Percentiles rank a stretch among this genome's conserved stretches.
Conservation (phyloP, 805 yeast species). For the Soucietia sequanensis region DNA sequence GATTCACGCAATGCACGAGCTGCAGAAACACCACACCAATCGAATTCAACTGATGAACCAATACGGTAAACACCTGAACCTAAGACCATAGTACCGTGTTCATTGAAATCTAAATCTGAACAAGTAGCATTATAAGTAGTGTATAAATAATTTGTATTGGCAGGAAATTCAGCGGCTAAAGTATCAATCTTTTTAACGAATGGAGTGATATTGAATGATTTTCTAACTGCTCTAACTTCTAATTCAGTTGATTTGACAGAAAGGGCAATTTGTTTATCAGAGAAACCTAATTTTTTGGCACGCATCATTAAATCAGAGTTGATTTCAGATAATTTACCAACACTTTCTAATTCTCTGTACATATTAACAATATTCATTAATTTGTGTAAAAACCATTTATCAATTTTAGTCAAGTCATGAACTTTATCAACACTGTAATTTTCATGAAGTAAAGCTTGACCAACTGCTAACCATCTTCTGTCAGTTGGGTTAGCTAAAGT, state of each 20-base stretch:
- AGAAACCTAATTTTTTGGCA: conserved; percentile 92
- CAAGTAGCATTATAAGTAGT: conserved; percentile 91
- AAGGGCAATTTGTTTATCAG: conserved; percentile 87
- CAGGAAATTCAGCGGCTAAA: conserved; percentile 98
- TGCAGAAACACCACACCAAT: conserved; percentile 98
- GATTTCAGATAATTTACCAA: conserved; percentile 53
- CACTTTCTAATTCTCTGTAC: conserved; percentile 75
- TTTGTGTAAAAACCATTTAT: conserved; percentile 93
- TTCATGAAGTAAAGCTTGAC: conserved; percentile 92
- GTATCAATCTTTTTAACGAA: conserved; percentile 97
- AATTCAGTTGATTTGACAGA: conserved; percentile 73
- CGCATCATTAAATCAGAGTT: conserved; percentile 68
- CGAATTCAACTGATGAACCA: conserved; percentile 98
- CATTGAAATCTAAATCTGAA: conserved; percentile 82
- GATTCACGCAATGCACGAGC: conserved; percentile 88
- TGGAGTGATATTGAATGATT: conserved; percentile 77
- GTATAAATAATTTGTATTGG: conserved; percentile 91
- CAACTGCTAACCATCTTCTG: conserved; percentile 97
- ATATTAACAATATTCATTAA: conserved; percentile 88
- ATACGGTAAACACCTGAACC: conserved; percentile 99
- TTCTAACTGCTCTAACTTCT: conserved; percentile 80
- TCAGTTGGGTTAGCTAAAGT: conserved; percentile 86
- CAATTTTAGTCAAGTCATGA: conserved; percentile 89
- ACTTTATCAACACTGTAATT: conserved; percentile 88
- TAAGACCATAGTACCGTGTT: conserved; percentile 88